A percentile compares a stretch with the other conserved stretches of the same genome.
Conservation (phyloP, 2,329 filamentous ascomycete species). For the Neofusicoccum sp. region DNA sequence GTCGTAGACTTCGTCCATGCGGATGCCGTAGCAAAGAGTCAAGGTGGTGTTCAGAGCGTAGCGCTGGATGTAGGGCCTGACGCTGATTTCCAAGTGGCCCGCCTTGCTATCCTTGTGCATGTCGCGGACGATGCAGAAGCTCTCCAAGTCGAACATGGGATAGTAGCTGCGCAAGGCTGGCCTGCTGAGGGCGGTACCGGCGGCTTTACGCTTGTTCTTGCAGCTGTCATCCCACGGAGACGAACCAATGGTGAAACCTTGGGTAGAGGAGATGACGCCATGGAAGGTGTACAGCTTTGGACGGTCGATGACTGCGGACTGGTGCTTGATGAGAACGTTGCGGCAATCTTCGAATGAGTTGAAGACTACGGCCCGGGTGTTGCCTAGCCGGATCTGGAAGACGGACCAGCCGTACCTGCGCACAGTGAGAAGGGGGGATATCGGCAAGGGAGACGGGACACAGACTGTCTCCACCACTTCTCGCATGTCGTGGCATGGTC, state of each 20-base stretch:
- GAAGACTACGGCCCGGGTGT: constrained; percentile 56
- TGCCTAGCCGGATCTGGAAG: constrained; percentile 58
- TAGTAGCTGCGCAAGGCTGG: constrained; percentile 52
- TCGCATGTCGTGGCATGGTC: constrained; percentile 58
- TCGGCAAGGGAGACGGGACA: background rate
- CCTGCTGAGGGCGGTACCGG: constrained; percentile 51
- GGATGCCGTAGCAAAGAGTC: constrained; percentile 58
- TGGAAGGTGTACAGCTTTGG: constrained; percentile 59
- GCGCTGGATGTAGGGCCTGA: constrained; percentile 56
- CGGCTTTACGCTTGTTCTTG: constrained; percentile 57
- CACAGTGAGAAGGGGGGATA: constrained; percentile 30
- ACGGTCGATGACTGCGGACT: constrained; percentile 54
- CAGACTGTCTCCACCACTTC: constrained; percentile 50
- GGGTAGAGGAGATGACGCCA: constrained; percentile 54
- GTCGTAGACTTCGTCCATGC: constrained; percentile 59
- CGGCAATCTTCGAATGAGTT: constrained; percentile 58
- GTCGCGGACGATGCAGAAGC: constrained; percentile 54
- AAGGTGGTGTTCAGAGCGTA: constrained; percentile 59
- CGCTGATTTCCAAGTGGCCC: constrained; percentile 47
- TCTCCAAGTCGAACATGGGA: constrained; percentile 59
- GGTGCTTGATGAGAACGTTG: constrained; percentile 53
- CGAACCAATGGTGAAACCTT: constrained; percentile 60
- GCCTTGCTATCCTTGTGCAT: constrained; percentile 48
- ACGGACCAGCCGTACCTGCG: constrained; percentile 50
- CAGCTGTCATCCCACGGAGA: constrained; percentile 58